These are phyloP conservation scores for Quercus berberidifolia DNA, from an alignment of 306 rosid genomes.

Conservation along the genomic window DNA sequence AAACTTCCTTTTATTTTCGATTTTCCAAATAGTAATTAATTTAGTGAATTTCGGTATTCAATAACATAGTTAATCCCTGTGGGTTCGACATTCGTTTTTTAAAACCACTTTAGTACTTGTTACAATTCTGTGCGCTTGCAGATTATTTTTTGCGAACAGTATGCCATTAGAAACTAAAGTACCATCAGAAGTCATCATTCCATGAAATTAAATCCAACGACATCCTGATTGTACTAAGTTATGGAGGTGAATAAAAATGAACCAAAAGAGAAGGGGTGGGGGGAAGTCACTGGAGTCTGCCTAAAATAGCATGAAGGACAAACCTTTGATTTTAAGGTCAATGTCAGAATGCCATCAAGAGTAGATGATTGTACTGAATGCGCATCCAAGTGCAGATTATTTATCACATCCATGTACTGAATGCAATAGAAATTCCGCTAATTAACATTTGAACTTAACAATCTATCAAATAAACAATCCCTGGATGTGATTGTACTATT, in stretches of 20 bases:
- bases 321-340: conserved; percentile 81
- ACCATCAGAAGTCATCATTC: neutral
- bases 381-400: conserved; percentile 60
- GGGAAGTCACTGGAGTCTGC: neutral
- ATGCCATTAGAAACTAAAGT: neutral
- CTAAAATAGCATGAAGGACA: conserved; percentile 9
- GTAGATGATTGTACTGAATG: conserved; percentile 68
- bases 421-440: no score
- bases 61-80: no score
- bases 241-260: neutral
- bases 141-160: no score
- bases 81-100: no score
- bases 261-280: neutral
- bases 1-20: no score
- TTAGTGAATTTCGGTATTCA: no score
- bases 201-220: neutral
- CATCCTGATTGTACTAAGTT: neutral
- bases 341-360: conserved; percentile 54
- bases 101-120: no score
- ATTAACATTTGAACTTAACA: no score
- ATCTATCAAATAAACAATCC: no score
- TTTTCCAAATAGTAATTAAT: no score
- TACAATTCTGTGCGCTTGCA: no score
- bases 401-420: conserved; percentile 52
- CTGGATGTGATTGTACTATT: no score